Evolutionary conservation across 495 filamentous ascomycete species (phyloP).

Genomic region (Talaromyces proteolyticus): DNA sequence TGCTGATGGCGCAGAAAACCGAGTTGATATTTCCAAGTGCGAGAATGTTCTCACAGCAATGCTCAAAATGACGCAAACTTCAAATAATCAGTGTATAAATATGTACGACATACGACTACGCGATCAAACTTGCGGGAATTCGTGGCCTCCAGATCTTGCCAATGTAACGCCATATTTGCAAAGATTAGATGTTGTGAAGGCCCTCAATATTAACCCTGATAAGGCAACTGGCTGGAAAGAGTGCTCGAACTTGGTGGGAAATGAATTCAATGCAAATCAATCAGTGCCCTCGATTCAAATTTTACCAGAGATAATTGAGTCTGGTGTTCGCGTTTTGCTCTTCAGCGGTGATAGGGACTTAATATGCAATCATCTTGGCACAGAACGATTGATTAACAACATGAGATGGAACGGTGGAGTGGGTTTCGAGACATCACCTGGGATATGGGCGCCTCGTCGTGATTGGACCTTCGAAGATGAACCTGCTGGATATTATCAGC

Average conservation of each 20-base stretch:
- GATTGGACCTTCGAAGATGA: constrained; percentile 95
- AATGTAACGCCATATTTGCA: constrained; percentile 79
- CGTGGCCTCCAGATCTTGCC: constrained; percentile 84
- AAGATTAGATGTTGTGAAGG: constrained; percentile 67
- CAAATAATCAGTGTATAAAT: constrained; percentile 65
- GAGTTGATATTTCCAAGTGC: constrained; percentile 63
- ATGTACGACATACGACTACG: constrained; percentile 90
- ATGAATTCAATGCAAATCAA: constrained; percentile 58
- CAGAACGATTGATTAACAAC: constrained; percentile 83
- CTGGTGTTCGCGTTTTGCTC: constrained; percentile 67
- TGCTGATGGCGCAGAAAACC: constrained; percentile 42
- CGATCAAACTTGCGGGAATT: constrained; percentile 83
- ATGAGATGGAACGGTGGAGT: constrained; percentile 87
- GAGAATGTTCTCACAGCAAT: constrained; percentile 69
- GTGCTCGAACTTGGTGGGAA: constrained; percentile 72
- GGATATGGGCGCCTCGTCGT: constrained; percentile 83
- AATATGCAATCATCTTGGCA: constrained; percentile 96
- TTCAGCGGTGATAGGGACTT: constrained; percentile 93
- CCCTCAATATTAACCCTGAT: constrained; percentile 75
- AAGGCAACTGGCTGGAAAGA: constrained; percentile 89
- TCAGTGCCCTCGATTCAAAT: constrained; percentile 68
- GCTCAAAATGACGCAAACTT: constrained; percentile 49
- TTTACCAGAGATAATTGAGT: constrained; percentile 69
- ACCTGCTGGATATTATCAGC: constrained; percentile 85
- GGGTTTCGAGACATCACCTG: constrained; percentile 85